Percentiles rank a stretch among this genome's conserved stretches.
Conservation (phyloP, 2,329 filamentous ascomycete genomes). For the Dactylellina sp. region DNA sequence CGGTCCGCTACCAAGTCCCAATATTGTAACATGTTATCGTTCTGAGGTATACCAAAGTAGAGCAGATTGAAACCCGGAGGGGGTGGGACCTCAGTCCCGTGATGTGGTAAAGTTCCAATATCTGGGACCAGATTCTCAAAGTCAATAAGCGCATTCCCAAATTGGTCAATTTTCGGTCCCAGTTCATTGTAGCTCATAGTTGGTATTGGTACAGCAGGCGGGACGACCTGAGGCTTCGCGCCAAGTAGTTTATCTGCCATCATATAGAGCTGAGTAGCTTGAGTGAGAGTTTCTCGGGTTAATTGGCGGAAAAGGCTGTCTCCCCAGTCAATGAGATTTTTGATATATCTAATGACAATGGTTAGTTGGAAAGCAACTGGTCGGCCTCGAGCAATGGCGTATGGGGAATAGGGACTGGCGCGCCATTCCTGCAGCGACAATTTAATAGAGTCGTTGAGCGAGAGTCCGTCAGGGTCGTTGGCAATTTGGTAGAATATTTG, state of each 20-base stretch:
- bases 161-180: conserved; percentile 6
- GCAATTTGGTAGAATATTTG: conserved; percentile 4
- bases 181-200: conserved; percentile 5
- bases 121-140: conserved; percentile 32
- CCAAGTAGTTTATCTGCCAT: conserved; percentile 14
- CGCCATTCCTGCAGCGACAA: conserved; percentile 11
- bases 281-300: conserved; percentile 19
- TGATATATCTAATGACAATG: conserved; percentile 16
- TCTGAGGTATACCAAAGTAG: conserved; percentile 62
- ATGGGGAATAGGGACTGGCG: not conserved
- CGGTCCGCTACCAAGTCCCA: conserved; percentile 61
- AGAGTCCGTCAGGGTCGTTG: conserved; percentile 1
- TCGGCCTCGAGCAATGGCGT: conserved; percentile 8
- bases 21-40: conserved; percentile 58
- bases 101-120: not conserved
- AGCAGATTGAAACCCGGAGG: conserved; percentile 5
- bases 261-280: conserved; percentile 20
- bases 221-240: conserved; percentile 6
- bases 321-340: conserved; percentile 30
- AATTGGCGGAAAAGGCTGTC: conserved; percentile 28
- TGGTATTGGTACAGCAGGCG: not conserved
- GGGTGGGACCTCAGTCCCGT: not conserved
- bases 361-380: conserved; percentile 20
- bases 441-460: not conserved
- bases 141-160: conserved; percentile 16